Evolutionary conservation across 495 filamentous ascomycete genomes (phyloP), one percentile per base, ranked within the genome.

Genomic region (Neurospora sublineolata): DNA sequence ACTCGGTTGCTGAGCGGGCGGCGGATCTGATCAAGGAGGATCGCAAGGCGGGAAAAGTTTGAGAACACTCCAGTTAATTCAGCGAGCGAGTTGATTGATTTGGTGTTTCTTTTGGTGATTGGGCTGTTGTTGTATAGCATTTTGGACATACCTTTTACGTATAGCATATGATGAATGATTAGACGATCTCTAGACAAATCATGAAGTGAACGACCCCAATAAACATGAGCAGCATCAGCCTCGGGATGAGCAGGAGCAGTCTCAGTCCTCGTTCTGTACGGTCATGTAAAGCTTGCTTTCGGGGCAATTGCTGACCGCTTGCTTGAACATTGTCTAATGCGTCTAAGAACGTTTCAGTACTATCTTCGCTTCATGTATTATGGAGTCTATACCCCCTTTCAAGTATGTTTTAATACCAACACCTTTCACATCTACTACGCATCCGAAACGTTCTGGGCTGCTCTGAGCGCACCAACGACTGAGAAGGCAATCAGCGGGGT

Each of bases 1-100:
- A 87, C 78, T 85, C 84, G 0, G 79, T 88, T 27, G 87, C 85
- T 0, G 87, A 89, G 78, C 78, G 81, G 74, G 86, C 84, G 18
- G 85, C 86, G 6, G 86, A 87, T 78, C 70, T 87, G 4, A 86
- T 88, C 75, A 87, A 86, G 77, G 79, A 72, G 70, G 77, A 77
- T 69, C 60, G 75, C 52, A 27, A 30, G 44, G 69, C 38, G 37
- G 37, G 38, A 14, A 39, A 20, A 36, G 68, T 46, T 18, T 30
- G 20, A 72, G 41, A 30, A 60, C 14, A 8, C 23, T 60, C 3
- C 12, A 7, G 0, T 33, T 60, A 2, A 33, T 33, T 14, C 23
- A 60, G 52, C 52, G 12, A 60, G 52, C 52, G 52, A 30, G 12
- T 60, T 60, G 52, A 18, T 60, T 60, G 52, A 33, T 33, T 60